Percentiles rank a stretch among this genome's conserved stretches.
Conservation (phyloP, 345 rosid species). For the Mallotus nudiflorus region DNA sequence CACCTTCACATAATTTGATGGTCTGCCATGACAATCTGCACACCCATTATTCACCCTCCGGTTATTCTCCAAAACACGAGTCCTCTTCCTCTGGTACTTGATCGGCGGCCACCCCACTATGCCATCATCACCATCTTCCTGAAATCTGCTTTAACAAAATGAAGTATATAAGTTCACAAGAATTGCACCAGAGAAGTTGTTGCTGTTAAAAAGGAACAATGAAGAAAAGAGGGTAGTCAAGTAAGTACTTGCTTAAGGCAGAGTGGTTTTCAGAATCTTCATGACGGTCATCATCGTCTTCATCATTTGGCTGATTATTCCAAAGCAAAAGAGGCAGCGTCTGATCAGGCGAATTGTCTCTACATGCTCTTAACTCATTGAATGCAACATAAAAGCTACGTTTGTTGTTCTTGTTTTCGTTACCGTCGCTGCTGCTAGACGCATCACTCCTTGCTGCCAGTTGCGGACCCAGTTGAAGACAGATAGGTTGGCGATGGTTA, state of each 20-base stretch:
- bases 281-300: conserved; percentile 24
- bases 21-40: conserved; percentile 7
- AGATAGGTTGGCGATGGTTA: neutral
- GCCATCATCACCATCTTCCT: conserved; percentile 6
- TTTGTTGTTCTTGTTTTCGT: conserved; percentile 9
- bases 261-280: conserved; percentile 1
- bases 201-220: conserved; percentile 7
- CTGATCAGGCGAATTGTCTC: conserved; percentile 12
- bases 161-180: neutral
- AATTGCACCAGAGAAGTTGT: neutral
- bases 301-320: conserved; percentile 21
- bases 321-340: conserved; percentile 42
- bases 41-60: conserved; percentile 20
- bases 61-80: neutral
- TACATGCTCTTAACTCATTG: conserved; percentile 6
- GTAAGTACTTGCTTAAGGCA: conserved; percentile 22
- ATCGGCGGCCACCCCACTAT: conserved; percentile 49
- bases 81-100: conserved; percentile 24
- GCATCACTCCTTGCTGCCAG: neutral
- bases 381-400: conserved; percentile 24
- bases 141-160: conserved; percentile 4
- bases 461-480: neutral
- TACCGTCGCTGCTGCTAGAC: neutral
- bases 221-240: no score
- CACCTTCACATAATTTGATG: conserved; percentile 45